Base-by-base conservation (phyloP, 108 stramenopile species). In the Conticribra weissflogii region DNA sequence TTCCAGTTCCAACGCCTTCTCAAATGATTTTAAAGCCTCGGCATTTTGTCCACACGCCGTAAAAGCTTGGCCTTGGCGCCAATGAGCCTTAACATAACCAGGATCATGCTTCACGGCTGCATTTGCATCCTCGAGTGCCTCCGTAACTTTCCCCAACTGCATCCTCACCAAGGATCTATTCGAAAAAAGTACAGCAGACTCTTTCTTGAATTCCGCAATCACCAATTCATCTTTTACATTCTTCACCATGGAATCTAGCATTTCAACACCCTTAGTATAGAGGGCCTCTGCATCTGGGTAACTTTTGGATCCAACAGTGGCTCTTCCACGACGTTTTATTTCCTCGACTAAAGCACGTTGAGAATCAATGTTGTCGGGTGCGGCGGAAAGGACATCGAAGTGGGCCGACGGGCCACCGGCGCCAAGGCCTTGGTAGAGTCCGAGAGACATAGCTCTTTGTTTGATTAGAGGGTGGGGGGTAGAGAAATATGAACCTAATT, bases 81-180 rank as follows among this genome's bases (percentile, higher is more conserved):
- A 95, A 74, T 85, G 88, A 25, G 82, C 90, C 71, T 95, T 95
- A 54, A 90, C 81, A 63, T 90, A 95, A 1, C 63, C 66, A 7
- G 82, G 56, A 70, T 95, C 93, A 16, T 74, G 47, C 22, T 73
- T 18, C n/a, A 81, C 81, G 3, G 88, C 86, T 7, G 32, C 21
- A 17, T 66, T 68, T 1, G 90, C 89, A 34, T 81, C 75, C 32
- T 83, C 74, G 18, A 79, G 57, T 4, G 88, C 82, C 31, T 83
- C 85, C 17, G 68, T 56, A 32, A 87, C 67, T 31, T 81, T 70
- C 3, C 80, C 80, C 87, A 92, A 87, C 54, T 74, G 83, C 56
- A 83, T 63, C 57, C 81, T 71, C 0, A 86, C 88, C 31, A 95
- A 63, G 50, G 88, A 85, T 19, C 89, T 59, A 65, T 95, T 95